These are phyloP conservation scores for Nicotiana undulata DNA, from an alignment of 257 asterid species.

Conservation along the genomic window DNA sequence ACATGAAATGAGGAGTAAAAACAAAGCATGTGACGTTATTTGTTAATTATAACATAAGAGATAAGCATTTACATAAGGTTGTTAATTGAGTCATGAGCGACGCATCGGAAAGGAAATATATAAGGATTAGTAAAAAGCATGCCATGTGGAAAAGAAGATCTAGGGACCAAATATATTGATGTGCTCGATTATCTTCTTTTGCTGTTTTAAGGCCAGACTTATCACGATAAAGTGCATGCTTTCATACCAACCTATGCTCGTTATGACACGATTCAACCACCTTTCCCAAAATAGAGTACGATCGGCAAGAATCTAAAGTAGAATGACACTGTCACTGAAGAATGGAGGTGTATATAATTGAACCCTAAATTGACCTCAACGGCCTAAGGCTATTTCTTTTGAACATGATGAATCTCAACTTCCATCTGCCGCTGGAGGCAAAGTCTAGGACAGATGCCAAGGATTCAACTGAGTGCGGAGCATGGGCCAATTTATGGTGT, in stretches of 20 bases:
- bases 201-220: conserved; percentile 4
- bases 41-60: background rate
- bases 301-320: background rate
- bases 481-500: no score
- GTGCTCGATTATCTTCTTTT: background rate
- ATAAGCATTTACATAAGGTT: background rate
- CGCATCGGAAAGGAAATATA: background rate
- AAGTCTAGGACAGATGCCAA: no score
- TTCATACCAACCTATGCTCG: background rate
- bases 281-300: background rate
- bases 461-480: no score
- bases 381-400: background rate
- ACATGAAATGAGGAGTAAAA: background rate
- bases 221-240: background rate
- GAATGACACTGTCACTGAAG: background rate
- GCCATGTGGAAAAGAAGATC: background rate
- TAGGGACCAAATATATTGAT: background rate
- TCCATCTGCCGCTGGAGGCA: background rate
- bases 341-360: background rate
- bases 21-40: background rate
- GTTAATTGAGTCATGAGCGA: background rate
- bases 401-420: background rate
- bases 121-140: background rate
- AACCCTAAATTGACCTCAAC: background rate
- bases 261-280: background rate